Base-by-base conservation (phyloP, 2,329 filamentous ascomycete species). In the Dothiorella sarmentorum region DNA sequence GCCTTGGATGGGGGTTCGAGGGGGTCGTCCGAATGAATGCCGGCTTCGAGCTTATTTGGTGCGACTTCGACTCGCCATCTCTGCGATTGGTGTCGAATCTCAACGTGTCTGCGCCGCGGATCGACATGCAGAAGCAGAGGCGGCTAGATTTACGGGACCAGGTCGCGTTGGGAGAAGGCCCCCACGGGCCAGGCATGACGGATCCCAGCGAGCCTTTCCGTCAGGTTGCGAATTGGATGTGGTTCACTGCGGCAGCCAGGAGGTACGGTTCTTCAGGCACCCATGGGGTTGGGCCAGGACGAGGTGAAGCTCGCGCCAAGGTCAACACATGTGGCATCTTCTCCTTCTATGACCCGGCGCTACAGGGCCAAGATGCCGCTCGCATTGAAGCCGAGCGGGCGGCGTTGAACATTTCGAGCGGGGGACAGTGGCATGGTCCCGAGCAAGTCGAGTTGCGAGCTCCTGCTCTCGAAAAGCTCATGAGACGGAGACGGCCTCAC, bases 11-110 rank as follows among this genome's bases (percentile, higher is more conserved):
- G 78, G 78, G 77, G 35, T 75, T 77, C 29, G 79, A 82, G 63
- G 79, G 76, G 2, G 68, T 80, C 33, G 74, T 81, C 40, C 71
- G 78, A 59, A 81, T 81, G 78, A 80, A 81, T 63, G 75, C 78
- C 11, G 78, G 77, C 3, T 81, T 81, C 60, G 78, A 81, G 67
- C 67, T 80, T 64, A 79, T 80, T n/a, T 80, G 78, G 78, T 81
- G 79, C 62, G 72, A 80, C 59, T 81, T 81, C 55, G 66, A 70
- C 22, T 77, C 76, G 57, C 73, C 73, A 9, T 77, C 73, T 17
- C 62, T 80, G 55, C 67, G 73, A 53, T 62, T 81, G 47, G 66
- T 80, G 20, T 75, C 71, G 42, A 73, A 75, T 59, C 61, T 79
- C 15, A 80, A 81, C 61, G 73, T 80, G 2, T 79, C 78, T 20